These are phyloP conservation scores for Populus alba DNA, from an alignment of 345 rosid species.

Conservation along the genomic window DNA sequence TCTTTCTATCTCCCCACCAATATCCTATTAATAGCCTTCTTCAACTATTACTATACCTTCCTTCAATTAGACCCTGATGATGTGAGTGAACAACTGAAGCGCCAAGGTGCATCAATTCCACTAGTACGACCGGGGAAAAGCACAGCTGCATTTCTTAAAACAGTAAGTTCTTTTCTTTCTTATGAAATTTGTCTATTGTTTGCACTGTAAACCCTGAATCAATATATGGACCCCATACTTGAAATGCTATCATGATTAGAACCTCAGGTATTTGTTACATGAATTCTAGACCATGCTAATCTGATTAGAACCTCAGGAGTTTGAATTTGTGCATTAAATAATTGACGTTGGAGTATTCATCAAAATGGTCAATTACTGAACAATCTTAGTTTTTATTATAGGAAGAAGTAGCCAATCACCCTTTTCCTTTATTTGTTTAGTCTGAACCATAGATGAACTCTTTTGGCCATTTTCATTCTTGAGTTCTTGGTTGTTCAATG, in stretches of 20 bases:
- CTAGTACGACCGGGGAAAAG: slow-evolving; percentile 93
- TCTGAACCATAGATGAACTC: not conserved
- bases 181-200: not conserved
- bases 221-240: not conserved
- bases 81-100: slow-evolving; percentile 95
- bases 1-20: slow-evolving; percentile 89
- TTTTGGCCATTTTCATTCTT: not conserved
- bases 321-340: not conserved
- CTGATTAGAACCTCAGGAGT: not conserved
- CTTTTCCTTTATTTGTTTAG: no score
- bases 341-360: not conserved
- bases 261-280: not conserved
- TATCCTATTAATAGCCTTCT: slow-evolving; percentile 88
- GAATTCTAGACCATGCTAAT: not conserved
- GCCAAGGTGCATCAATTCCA: slow-evolving; percentile 97
- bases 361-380: not conserved
- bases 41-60: slow-evolving; percentile 97
- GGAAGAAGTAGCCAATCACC: not conserved
- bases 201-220: not conserved
- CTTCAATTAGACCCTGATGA: slow-evolving; percentile 97
- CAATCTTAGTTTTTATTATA: not conserved
- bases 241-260: not conserved
- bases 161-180: slow-evolving; percentile 43
- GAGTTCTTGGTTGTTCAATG: not conserved
- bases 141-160: slow-evolving; percentile 79